Percentiles rank a stretch among this genome's conserved stretches.
Evolutionary conservation across 2,329 filamentous ascomycete species (phyloP).

Genomic region (Diplodia scrobiculata): DNA sequence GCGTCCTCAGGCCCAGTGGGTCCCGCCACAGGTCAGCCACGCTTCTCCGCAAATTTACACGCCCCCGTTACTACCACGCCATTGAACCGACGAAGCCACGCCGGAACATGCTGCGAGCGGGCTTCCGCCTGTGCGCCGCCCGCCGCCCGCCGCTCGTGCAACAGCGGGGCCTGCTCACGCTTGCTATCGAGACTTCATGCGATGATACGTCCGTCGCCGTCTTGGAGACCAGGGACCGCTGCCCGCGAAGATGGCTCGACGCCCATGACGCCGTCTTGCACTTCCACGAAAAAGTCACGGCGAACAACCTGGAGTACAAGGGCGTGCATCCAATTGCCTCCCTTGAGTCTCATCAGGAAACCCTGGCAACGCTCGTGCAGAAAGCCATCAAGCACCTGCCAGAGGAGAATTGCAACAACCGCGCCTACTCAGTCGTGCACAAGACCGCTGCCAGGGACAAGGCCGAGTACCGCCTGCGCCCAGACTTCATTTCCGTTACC

Average conservation of each 20-base stretch:
- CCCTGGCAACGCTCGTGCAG: conserved; percentile 68
- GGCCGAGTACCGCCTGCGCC: conserved; percentile 47
- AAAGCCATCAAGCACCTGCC: conserved; percentile 64
- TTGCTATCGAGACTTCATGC: conserved; percentile 83
- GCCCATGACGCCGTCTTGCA: conserved; percentile 60
- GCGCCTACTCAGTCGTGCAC: neutral
- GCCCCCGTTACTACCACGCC: neutral
- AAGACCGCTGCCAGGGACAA: neutral
- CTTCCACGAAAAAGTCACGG: conserved; percentile 80
- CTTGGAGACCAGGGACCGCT: conserved; percentile 54
- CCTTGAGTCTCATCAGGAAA: conserved; percentile 71
- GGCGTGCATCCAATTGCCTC: conserved; percentile 81
- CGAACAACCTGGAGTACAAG: conserved; percentile 70
- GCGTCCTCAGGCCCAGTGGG: too few species aligned
- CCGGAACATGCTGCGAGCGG: conserved; percentile 11
- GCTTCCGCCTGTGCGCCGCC: neutral
- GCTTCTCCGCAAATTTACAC: neutral
- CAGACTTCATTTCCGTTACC: conserved; percentile 86
- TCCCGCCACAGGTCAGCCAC: neutral
- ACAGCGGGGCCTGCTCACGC: conserved; percentile 46
- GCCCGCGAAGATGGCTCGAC: conserved; percentile 9
- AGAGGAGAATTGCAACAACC: neutral
- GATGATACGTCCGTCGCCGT: conserved; percentile 92
- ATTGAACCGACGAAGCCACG: neutral
- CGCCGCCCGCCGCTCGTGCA: neutral